Evolutionary conservation across 2,329 filamentous ascomycete genomes (phyloP).

Genomic region (Fusarium xyrophilum): DNA sequence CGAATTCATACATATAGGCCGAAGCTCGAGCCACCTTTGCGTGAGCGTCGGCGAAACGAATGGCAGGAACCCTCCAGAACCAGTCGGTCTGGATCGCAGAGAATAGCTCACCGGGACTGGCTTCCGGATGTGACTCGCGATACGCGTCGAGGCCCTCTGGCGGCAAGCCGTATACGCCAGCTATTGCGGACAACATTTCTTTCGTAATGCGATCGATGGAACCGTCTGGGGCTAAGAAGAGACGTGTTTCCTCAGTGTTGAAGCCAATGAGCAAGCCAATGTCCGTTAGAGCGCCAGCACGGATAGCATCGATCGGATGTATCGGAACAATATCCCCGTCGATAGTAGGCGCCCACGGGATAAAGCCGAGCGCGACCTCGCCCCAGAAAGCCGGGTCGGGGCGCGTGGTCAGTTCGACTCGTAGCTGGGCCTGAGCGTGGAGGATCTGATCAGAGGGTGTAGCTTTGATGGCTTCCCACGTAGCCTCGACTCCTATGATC

Average conservation of each 20-base stretch:
- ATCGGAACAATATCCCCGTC: background rate
- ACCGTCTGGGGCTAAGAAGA: background rate
- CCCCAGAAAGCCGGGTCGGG: background rate
- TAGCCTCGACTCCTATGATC: background rate
- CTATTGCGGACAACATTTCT: fast-evolving
- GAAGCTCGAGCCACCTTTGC: background rate
- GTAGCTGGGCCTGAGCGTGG: background rate
- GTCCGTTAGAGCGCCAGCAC: background rate
- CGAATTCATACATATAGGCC: background rate
- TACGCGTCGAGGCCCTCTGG: background rate
- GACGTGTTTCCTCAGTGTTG: background rate
- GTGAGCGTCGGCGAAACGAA: background rate
- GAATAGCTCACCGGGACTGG: background rate
- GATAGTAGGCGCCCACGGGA: background rate
- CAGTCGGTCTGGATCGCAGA: background rate
- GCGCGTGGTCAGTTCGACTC: background rate
- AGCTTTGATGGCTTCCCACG: background rate
- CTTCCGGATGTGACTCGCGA: background rate
- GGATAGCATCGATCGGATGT: background rate
- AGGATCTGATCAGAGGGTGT: background rate
- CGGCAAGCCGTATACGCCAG: background rate
- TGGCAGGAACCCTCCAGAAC: background rate
- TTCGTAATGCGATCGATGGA: background rate
- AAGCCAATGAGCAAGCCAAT: background rate
- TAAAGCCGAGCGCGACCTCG: background rate